Base-by-base conservation (phyloP, 257 asterid species). In the Nicotiana sylvestris region DNA sequence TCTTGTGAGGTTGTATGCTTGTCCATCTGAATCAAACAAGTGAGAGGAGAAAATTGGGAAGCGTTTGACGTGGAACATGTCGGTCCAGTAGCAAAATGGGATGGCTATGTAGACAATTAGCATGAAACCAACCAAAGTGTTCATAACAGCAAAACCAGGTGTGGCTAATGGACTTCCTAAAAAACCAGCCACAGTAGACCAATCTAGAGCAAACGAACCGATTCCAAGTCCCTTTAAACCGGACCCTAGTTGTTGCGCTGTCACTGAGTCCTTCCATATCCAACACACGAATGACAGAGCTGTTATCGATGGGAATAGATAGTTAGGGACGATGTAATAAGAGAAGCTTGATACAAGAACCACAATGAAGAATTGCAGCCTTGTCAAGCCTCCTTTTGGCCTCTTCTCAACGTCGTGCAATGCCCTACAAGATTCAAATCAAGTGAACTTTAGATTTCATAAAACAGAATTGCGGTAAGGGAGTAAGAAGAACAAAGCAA, bases 121-220 rank as follows among this genome's bases (percentile, higher is more conserved):
- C n/a, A 92, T 60, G 81, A 89, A 91, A 27, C 97, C 95, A 68
- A 87, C 91, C 81, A 92, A 57, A 85, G 87, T 87, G 84, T 92
- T 92, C 80, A 91, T 49, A 3, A 92, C 87, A 29, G 97, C 95
- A 74, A 92, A 92, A 2, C 91, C 97, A 6, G 97, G 97, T 5
- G 97, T 91, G 10, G 93, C 97, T 2, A 92, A 66, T 0, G 97
- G 97, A 82, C 97, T 92, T 84, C 92, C 93, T 1, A 87, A 85
- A 27, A 92, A 92, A 43, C 89, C 91, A 12, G 92, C 95, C 9
- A 89, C 87, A 0, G 97, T 89, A 0, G 97, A 33, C 97, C 97
- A 92, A 35, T 92, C 97, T 1, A 92, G 64, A 0, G 89, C 95
- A 81, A 91, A 84, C 4, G 88, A 60, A 0, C 88, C 88, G 30